Percentiles rank a stretch among this genome's conserved stretches.
Conservation (phyloP, 2,329 filamentous ascomycete species). For the Penicillium capsulatum region DNA sequence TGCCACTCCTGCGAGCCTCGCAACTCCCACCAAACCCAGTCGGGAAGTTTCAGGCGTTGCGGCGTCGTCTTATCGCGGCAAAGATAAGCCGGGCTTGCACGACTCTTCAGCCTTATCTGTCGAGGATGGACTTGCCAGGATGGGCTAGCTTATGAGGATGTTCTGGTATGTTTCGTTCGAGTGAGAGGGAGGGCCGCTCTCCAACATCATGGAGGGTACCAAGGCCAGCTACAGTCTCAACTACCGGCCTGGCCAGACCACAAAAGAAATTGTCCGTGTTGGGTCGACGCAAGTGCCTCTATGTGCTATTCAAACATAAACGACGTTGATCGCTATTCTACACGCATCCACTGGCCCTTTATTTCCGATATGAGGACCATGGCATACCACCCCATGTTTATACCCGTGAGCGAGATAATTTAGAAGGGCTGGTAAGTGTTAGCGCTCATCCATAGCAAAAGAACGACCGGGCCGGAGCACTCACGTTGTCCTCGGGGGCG, state of each 20-base stretch:
- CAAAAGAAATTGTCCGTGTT: slow-evolving; percentile 2
- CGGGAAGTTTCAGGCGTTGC: slow-evolving; percentile 27
- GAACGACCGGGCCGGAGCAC: slow-evolving; percentile 14
- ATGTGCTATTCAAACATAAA: slow-evolving; percentile 35
- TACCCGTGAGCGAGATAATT: slow-evolving; percentile 20
- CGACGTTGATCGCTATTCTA: slow-evolving; percentile 36
- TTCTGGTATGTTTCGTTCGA: not conserved
- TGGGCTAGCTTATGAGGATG: slow-evolving; percentile 1
- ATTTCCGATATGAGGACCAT: slow-evolving; percentile 8
- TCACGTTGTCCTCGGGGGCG: slow-evolving; percentile 60
- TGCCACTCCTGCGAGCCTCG: slow-evolving; percentile 17
- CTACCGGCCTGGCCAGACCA: no score
- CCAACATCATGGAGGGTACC: no score
- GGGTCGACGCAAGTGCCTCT: slow-evolving; percentile 25
- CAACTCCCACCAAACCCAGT: slow-evolving; percentile 18
- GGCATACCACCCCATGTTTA: slow-evolving; percentile 10
- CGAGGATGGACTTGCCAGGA: slow-evolving; percentile 26
- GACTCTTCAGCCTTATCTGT: no score
- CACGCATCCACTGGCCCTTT: slow-evolving; percentile 20
- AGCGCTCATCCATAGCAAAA: slow-evolving; percentile 13
- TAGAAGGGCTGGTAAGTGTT: slow-evolving; percentile 35
- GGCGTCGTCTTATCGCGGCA: slow-evolving; percentile 12
- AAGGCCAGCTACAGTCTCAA: no score
- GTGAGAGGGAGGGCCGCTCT: not conserved
- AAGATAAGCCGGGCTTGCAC: slow-evolving; percentile 12